Evolutionary conservation across 495 filamentous ascomycete genomes (phyloP).

Genomic region (Tetracladium setigerum): DNA sequence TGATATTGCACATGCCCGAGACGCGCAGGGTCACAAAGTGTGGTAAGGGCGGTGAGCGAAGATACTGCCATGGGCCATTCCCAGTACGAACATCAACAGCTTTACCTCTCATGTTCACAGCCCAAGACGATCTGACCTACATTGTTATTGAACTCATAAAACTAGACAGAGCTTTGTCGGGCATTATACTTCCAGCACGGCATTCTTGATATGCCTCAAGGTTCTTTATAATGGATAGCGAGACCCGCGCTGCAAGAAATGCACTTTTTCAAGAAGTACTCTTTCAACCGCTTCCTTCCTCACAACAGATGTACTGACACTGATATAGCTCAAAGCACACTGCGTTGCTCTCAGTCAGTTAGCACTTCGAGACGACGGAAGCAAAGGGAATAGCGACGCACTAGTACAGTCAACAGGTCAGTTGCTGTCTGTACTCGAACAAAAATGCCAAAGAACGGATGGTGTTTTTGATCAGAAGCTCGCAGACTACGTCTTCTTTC

Average conservation of each 20-base stretch:
- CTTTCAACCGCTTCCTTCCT: background rate
- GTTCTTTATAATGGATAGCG: conserved; percentile 12
- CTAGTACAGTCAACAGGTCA: conserved; percentile 39
- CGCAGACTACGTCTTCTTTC: conserved; percentile 93
- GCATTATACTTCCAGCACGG: too few species aligned
- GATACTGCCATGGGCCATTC: too few species aligned
- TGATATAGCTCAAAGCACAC: conserved; percentile 58
- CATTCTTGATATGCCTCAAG: background rate
- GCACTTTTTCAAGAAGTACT: conserved; percentile 34
- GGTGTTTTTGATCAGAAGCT: conserved; percentile 66
- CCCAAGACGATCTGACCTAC: too few species aligned
- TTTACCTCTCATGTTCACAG: too few species aligned
- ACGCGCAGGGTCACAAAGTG: too few species aligned
- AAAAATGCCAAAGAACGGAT: conserved; percentile 39
- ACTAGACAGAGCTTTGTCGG: too few species aligned
- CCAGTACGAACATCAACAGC: too few species aligned
- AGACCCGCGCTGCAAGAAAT: conserved; percentile 24
- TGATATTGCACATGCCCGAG: too few species aligned
- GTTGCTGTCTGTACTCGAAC: conserved; percentile 43
- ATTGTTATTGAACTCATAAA: too few species aligned
- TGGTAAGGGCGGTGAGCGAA: too few species aligned
- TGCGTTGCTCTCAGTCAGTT: conserved; percentile 75
- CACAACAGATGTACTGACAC: background rate
- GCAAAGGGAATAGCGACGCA: conserved; percentile 47
- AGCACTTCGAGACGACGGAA: conserved; percentile 52